Base-by-base conservation (phyloP, 2,329 filamentous ascomycete species). In the Colletotrichum liaoningense region DNA sequence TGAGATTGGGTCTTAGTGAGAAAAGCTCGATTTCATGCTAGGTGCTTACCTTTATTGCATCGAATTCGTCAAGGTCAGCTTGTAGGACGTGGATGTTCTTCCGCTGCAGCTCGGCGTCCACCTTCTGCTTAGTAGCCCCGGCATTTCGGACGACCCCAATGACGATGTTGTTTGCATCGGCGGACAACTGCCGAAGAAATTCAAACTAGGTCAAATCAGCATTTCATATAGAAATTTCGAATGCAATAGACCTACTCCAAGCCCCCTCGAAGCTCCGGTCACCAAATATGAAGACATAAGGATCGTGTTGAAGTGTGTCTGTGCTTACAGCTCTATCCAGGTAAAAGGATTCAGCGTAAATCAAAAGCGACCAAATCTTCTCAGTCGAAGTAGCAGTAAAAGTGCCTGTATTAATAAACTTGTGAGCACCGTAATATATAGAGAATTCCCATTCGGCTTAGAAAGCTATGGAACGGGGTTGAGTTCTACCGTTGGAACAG, bases 71-170 rank as follows among this genome's bases (percentile, higher is more conserved):
- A 49, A 89, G 76, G 69, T 90, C 86, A 22, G 78, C 88, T 22
- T 85, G 74, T 30, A 90, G 22, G 49, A 69, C 46, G 58, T 69
- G 58, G n/a, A 89, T 79, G 62, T 89, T 88, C 56, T 77, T 59
- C 5, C 81, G 79, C 1, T 75, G 74, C 4, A 87, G 78, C 74
- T 88, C 84, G 42, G 77, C 74, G 2, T 79, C 76, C 0, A 88
- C 80, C 76, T 83, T 86, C 64, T 84, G 80, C 22, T 88, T 82
- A 5, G 86, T 85, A 0, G 78, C 78, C 1, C 77, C 74, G 74
- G 86, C 87, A 78, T 88, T 77, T 22, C 87, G 86, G 22, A 86
- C 86, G 0, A 88, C 78, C 5, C 86, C 87, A 63, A 89, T 78
- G 62, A 89, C 83, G 0, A 78, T 79, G 75, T 87, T 87, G 16